Evolutionary conservation across 2,329 filamentous ascomycete genomes (phyloP).

Genomic region (Aspergillus bombycis): DNA sequence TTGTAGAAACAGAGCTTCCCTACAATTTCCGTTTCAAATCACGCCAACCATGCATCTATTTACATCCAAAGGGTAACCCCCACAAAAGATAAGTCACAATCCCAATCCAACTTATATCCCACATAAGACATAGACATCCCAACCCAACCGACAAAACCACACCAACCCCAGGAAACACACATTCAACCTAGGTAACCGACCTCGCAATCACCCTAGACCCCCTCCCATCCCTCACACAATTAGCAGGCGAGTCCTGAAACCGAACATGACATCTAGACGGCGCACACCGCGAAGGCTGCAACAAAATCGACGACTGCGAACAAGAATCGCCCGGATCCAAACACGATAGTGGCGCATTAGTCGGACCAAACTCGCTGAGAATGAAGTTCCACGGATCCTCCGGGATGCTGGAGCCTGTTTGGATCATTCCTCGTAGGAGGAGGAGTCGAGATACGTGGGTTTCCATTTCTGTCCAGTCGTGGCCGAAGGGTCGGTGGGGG

Average conservation of each 20-base stretch:
- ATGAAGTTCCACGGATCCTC: constrained; percentile 17
- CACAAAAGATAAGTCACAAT: too few relatives aligned
- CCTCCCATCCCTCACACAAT: not conserved
- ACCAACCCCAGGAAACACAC: not conserved
- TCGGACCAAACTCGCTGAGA: constrained; percentile 12
- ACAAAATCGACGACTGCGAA: not conserved
- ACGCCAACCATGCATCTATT: too few relatives aligned
- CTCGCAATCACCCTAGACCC: not conserved
- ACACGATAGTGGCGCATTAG: not conserved
- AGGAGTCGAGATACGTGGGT: constrained; percentile 16
- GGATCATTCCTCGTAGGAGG: constrained; percentile 9
- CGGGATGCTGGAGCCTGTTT: not conserved
- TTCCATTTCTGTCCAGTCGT: constrained; percentile 9
- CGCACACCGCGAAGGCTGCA: not conserved
- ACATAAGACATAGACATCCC: too few relatives aligned
- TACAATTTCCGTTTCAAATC: too few relatives aligned
- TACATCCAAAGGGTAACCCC: too few relatives aligned
- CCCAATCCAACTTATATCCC: too few relatives aligned
- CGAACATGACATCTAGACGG: not conserved
- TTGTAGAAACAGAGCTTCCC: not conserved
- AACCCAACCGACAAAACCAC: not conserved
- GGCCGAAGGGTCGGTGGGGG: constrained; percentile 13
- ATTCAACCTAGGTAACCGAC: not conserved
- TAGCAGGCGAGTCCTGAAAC: not conserved
- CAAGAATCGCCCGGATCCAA: not conserved